These are phyloP conservation scores for Linnemannia zychae DNA, from an alignment of 192 early-diverging fungal species.

Conservation along the genomic window DNA sequence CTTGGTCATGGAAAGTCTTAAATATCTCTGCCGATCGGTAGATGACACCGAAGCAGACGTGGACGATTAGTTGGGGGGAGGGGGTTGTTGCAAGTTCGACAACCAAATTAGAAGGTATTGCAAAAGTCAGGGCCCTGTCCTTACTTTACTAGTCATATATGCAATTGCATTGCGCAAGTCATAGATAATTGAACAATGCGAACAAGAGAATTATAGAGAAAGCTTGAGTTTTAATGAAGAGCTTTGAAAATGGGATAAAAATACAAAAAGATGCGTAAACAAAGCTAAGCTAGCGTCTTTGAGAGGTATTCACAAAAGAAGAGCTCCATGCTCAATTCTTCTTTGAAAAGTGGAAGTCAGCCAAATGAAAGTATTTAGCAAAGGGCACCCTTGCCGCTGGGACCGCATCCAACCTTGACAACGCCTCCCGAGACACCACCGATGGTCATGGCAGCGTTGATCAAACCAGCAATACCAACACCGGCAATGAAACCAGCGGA, in stretches of 20 bases:
- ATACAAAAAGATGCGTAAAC: neutral
- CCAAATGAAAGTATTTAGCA: neutral
- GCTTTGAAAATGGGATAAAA: neutral
- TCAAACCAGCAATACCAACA: constrained; percentile 63
- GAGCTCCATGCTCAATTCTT: neutral
- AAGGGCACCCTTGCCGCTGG: neutral
- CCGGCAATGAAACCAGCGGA: constrained; percentile 67
- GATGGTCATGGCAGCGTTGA: constrained; percentile 63
- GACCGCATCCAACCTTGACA: constrained; percentile 30
- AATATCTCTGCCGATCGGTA: no score
- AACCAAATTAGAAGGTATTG: no score
- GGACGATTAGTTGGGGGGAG: no score
- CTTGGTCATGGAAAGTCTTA: no score
- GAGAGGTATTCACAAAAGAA: neutral
- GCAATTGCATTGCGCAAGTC: no score
- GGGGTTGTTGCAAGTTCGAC: no score
- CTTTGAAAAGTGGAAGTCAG: neutral
- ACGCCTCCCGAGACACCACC: constrained; percentile 44
- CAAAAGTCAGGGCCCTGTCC: no score
- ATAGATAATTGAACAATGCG: no score
- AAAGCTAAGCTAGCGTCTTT: neutral
- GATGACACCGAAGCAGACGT: no score
- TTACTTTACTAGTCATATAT: no score
- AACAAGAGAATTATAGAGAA: neutral
- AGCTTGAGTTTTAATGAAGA: neutral